A percentile compares a stretch with the other conserved stretches of the same genome.
Conservation (phyloP, 352 stramenopile genomes). For the Pythium apleroticum region DNA sequence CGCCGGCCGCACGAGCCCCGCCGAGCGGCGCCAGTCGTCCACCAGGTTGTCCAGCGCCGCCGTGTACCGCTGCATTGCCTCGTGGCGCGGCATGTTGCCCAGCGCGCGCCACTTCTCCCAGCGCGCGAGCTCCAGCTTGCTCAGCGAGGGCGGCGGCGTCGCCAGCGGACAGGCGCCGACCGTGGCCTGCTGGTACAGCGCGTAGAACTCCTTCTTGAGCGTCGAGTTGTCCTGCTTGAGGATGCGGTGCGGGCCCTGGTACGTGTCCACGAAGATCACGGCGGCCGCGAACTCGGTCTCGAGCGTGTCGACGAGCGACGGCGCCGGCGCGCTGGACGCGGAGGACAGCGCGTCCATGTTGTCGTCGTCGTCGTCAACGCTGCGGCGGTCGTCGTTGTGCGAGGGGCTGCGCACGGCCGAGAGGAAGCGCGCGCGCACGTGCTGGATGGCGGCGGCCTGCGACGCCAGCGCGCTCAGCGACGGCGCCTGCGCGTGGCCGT, state of each 20-base stretch:
- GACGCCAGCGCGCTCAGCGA: slow-evolving; percentile 44
- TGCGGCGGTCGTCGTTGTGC: not conserved
- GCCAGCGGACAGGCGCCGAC: slow-evolving; percentile 46
- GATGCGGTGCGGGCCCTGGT: slow-evolving; percentile 78
- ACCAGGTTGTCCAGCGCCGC: slow-evolving; percentile 76
- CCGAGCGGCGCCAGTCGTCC: slow-evolving; percentile 74
- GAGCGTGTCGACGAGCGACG: slow-evolving; percentile 34
- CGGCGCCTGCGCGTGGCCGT: slow-evolving; percentile 5
- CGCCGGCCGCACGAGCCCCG: slow-evolving; percentile 22
- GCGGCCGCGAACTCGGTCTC: slow-evolving; percentile 73
- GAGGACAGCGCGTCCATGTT: slow-evolving; percentile 30
- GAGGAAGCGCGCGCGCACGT: slow-evolving; percentile 43
- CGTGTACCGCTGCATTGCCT: slow-evolving; percentile 81
- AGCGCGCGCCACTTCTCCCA: slow-evolving; percentile 79
- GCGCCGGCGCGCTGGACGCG: slow-evolving; percentile 20
- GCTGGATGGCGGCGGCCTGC: slow-evolving; percentile 45
- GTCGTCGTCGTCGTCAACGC: slow-evolving; percentile 34
- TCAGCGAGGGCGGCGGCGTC: slow-evolving; percentile 34
- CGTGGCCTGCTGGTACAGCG: slow-evolving; percentile 76
- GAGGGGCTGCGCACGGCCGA: slow-evolving; percentile 28
- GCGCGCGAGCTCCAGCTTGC: slow-evolving; percentile 45
- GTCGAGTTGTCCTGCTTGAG: slow-evolving; percentile 68
- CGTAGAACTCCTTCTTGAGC: slow-evolving; percentile 80
- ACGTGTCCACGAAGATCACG: slow-evolving; percentile 80
- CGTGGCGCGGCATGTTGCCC: slow-evolving; percentile 62